These are phyloP conservation scores for Thielaviopsis euricoi DNA, from an alignment of 2,329 filamentous ascomycete species.

Conservation along the genomic window DNA sequence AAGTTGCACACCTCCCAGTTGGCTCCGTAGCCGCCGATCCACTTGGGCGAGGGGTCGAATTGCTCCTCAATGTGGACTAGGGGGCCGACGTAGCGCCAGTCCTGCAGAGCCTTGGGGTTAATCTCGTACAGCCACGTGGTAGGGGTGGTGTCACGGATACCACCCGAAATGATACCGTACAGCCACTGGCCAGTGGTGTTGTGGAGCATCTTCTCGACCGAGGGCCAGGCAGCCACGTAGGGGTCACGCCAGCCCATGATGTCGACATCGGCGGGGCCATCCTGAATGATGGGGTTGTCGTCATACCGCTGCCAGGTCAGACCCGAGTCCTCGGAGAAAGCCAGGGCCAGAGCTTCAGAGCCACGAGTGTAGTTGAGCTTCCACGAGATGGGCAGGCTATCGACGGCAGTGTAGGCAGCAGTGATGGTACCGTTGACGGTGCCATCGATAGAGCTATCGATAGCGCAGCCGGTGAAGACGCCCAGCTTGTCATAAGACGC, in stretches of 20 bases:
- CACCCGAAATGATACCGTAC: constrained; percentile 26
- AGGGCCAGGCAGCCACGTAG: constrained; percentile 14
- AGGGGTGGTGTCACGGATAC: constrained; percentile 14
- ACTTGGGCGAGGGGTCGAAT: constrained; percentile 7
- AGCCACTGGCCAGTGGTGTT: constrained; percentile 14
- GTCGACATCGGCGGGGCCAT: constrained; percentile 13
- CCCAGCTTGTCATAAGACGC: constrained; percentile 27
- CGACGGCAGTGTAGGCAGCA: constrained; percentile 27
- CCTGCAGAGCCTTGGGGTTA: constrained; percentile 11
- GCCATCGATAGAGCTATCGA: constrained; percentile 26
- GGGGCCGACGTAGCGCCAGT: constrained; percentile 14
- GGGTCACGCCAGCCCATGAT: constrained; percentile 17
- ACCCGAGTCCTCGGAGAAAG: constrained; percentile 22
- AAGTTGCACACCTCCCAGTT: constrained; percentile 12
- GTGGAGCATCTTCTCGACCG: constrained; percentile 13
- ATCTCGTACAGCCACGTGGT: constrained; percentile 15
- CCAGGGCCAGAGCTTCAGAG: constrained; percentile 28
- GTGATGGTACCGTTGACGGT: constrained; percentile 19
- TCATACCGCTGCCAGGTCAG: constrained; percentile 14
- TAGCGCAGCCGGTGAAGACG: constrained; percentile 29
- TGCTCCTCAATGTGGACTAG: constrained; percentile 5
- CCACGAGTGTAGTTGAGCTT: constrained; percentile 28
- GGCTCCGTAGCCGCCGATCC: constrained; percentile 5
- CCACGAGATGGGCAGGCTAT: constrained; percentile 28
- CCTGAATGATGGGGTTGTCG: constrained; percentile 14